phyloP scores from a whole-genome alignment of 1,284 basidiomycete species.

The Stygiomarasmius scandens region DNA sequence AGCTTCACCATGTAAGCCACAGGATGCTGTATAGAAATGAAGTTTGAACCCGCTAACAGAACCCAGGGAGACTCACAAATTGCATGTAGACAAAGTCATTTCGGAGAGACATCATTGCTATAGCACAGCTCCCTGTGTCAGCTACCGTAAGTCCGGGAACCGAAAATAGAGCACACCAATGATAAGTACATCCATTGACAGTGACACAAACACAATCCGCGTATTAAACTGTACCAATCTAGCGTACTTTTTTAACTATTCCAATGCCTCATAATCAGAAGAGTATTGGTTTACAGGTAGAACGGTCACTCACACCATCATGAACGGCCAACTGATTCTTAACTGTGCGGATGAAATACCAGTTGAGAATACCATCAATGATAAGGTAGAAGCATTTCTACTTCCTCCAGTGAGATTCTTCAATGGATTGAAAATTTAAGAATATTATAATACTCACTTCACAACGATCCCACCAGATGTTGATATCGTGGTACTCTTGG shows the following conservation, averaged over 20 bases:
- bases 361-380: slow-evolving; percentile 6
- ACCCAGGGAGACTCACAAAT: neutral
- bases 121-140: too few relatives aligned
- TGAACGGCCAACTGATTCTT: slow-evolving; percentile 4
- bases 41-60: too few relatives aligned
- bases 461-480: slow-evolving; percentile 11
- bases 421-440: too few relatives aligned
- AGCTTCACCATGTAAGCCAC: slow-evolving; percentile 12
- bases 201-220: too few relatives aligned
- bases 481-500: slow-evolving; percentile 5
- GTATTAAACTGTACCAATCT: too few relatives aligned
- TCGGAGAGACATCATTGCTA: slow-evolving; percentile 8
- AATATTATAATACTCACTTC: slow-evolving; percentile 3
- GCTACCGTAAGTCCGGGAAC: too few relatives aligned
- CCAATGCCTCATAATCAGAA: too few relatives aligned
- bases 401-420: too few relatives aligned
- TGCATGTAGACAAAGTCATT: slow-evolving; percentile 12
- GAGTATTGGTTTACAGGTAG: too few relatives aligned
- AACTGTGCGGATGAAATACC: slow-evolving; percentile 9
- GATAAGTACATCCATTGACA: too few relatives aligned
- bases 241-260: too few relatives aligned
- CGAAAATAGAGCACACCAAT: too few relatives aligned
- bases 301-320: slow-evolving; percentile 1
- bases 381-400: slow-evolving; percentile 6
- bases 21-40: slow-evolving; percentile 6